These are phyloP conservation scores for Capsicum baccatum DNA, from an alignment of 257 asterid genomes.

Conservation along the genomic window DNA sequence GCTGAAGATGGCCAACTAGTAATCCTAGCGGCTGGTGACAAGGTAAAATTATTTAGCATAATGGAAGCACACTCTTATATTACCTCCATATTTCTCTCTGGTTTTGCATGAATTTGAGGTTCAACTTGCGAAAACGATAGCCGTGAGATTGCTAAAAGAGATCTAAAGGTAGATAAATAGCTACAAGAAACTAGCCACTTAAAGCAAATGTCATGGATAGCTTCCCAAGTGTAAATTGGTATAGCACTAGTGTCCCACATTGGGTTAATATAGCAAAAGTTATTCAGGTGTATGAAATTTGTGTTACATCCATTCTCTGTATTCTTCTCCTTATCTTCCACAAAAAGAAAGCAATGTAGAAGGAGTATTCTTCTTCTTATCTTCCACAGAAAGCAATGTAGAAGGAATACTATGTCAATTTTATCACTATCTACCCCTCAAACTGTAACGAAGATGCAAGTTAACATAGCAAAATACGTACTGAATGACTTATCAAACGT, in stretches of 20 bases:
- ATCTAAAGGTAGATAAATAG: neutral
- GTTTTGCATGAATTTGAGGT: neutral
- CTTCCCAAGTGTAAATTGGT: neutral
- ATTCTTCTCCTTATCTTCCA: neutral
- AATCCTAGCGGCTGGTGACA: slow-evolving; percentile 96
- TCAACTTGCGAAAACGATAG: neutral
- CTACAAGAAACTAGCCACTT: neutral
- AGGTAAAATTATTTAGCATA: slow-evolving; percentile 45
- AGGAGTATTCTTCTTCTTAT: neutral
- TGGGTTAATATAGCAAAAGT: neutral
- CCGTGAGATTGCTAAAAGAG: neutral
- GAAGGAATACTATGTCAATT: neutral
- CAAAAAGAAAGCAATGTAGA: neutral
- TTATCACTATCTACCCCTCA: neutral
- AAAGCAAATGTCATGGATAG: neutral
- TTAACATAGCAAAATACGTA: neutral
- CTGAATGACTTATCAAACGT: neutral
- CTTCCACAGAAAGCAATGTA: neutral
- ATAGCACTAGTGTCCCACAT: neutral
- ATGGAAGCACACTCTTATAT: neutral
- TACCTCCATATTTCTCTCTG: neutral
- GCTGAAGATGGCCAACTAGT: slow-evolving; percentile 99
- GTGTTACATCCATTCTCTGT: neutral
- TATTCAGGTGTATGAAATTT: neutral
- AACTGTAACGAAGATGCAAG: neutral